A percentile compares a stretch with the other conserved stretches of the same genome.
phyloP scores from a whole-genome alignment of 441 rosid genomes.

The Lepidium campestre region DNA sequence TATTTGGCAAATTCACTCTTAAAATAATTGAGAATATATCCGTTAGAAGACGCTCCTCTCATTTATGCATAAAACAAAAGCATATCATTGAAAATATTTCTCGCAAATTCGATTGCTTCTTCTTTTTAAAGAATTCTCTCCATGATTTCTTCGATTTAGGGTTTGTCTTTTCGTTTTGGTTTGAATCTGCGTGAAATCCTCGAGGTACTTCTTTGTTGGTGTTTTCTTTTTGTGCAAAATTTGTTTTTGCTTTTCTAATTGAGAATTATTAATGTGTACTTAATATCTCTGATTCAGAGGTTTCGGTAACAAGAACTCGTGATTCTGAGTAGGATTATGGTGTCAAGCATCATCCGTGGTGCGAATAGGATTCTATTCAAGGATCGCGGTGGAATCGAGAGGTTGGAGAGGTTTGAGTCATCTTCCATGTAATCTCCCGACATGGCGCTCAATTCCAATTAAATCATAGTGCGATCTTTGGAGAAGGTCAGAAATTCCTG shows the following conservation, averaged over 20 bases:
- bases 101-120: too few species aligned
- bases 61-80: too few species aligned
- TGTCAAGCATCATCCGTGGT: constrained; percentile 28
- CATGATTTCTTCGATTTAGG: not conserved
- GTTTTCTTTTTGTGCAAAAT: too few species aligned
- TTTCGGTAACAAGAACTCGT: not conserved
- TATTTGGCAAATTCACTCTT: too few species aligned
- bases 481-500: too few species aligned
- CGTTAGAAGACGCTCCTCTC: too few species aligned
- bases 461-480: too few species aligned
- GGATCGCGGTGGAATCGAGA: constrained; percentile 81
- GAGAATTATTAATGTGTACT: not conserved
- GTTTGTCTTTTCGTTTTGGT: not conserved
- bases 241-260: too few species aligned
- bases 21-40: too few species aligned
- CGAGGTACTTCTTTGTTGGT: not conserved
- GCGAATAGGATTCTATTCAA: constrained; percentile 53
- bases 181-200: not conserved
- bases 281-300: not conserved
- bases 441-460: too few species aligned
- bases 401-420: constrained; percentile 69
- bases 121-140: too few species aligned
- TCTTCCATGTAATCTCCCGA: constrained; percentile 58
- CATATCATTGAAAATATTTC: too few species aligned
- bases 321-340: constrained; percentile 1